These are phyloP conservation scores for Cercophora sp. DNA, from an alignment of 495 filamentous ascomycete species.

Conservation along the genomic window DNA sequence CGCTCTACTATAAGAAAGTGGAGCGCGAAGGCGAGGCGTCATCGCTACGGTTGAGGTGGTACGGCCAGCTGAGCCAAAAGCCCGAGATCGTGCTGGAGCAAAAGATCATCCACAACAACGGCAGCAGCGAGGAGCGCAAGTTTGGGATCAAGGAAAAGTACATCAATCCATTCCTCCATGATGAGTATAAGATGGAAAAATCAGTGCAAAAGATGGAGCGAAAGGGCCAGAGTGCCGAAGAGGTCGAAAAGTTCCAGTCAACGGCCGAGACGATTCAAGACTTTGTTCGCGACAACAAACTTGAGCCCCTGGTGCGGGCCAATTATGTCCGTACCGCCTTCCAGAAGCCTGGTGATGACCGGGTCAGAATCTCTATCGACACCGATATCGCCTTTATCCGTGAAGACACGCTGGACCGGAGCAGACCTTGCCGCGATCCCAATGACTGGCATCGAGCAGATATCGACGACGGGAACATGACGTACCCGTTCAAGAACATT, in stretches of 20 bases:
- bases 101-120: constrained; percentile 74
- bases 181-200: constrained; percentile 90
- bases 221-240: constrained; percentile 53
- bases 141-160: constrained; percentile 92
- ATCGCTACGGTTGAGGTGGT: constrained; percentile 87
- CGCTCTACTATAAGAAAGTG: constrained; percentile 81
- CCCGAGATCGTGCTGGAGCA: constrained; percentile 83
- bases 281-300: constrained; percentile 70
- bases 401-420: constrained; percentile 79
- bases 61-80: constrained; percentile 72
- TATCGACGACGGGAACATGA: constrained; percentile 77
- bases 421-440: constrained; percentile 83
- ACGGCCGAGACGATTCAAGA: constrained; percentile 74
- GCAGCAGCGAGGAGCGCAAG: constrained; percentile 68
- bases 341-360: constrained; percentile 90
- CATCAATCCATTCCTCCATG: constrained; percentile 79
- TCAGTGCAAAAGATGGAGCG: constrained; percentile 76
- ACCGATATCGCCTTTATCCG: constrained; percentile 89
- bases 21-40: constrained; percentile 70
- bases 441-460: constrained; percentile 87
- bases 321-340: constrained; percentile 95
- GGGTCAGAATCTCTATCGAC: constrained; percentile 87
- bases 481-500: constrained; percentile 78
- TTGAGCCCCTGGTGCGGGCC: constrained; percentile 83
- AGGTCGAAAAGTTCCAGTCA: constrained; percentile 63